Conservation (phyloP, 768 basidiomycete species). For the Dictyophora rubrovolvata region DNA sequence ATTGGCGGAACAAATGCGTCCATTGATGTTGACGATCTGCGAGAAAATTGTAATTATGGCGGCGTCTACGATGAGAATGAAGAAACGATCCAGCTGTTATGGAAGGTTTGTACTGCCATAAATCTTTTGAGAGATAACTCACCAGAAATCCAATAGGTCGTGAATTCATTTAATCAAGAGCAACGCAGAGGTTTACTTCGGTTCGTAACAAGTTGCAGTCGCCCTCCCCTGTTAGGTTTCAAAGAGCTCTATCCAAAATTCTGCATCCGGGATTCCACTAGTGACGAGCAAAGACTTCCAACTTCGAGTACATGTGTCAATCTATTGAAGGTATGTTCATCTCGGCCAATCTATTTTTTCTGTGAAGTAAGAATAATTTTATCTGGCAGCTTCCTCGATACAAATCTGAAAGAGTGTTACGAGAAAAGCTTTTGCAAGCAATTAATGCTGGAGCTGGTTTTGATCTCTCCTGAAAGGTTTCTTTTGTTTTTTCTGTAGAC, state of each 20-base stretch:
- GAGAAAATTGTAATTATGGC: constrained; percentile 69
- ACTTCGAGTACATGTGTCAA: constrained; percentile 88
- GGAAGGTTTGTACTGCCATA: constrained; percentile 48
- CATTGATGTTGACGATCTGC: constrained; percentile 76
- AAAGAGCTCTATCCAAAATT: constrained; percentile 83
- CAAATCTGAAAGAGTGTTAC: constrained; percentile 48
- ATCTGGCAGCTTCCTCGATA: constrained; percentile 56
- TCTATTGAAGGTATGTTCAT: constrained; percentile 59
- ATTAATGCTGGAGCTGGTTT: constrained; percentile 87
- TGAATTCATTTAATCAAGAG: constrained; percentile 69
- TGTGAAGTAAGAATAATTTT: background rate
- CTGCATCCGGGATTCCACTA: constrained; percentile 72
- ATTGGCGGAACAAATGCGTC: constrained; percentile 82
- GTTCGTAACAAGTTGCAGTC: constrained; percentile 89
- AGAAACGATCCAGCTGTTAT: constrained; percentile 66
- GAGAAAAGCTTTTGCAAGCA: constrained; percentile 73
- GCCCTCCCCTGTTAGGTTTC: constrained; percentile 86
- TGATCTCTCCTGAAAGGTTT: constrained; percentile 59
- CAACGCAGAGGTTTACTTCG: constrained; percentile 69
- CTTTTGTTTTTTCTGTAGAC: background rate
- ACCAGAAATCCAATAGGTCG: constrained; percentile 38
- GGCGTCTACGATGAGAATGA: constrained; percentile 67
- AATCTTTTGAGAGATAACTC: background rate
- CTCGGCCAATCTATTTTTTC: background rate
- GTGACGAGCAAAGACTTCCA: constrained; percentile 60